Evolutionary conservation across 2,329 filamentous ascomycete species (phyloP), one percentile per base, ranked within the genome.

Genomic region (Graphilbum fragrans): DNA sequence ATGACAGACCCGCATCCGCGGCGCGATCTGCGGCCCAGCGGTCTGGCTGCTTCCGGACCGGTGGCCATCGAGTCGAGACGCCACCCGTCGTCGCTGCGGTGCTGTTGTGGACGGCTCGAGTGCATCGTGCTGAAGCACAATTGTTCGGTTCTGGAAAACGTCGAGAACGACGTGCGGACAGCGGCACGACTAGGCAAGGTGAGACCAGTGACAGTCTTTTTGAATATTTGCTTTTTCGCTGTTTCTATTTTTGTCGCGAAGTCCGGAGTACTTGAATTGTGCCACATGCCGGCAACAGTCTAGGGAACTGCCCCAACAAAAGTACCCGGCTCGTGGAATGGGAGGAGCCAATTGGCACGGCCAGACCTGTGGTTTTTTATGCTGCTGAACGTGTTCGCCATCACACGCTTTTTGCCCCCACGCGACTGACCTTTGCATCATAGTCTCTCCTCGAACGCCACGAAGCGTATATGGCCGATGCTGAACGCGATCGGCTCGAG

Each of bases 121-220:
- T 96, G 90, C 61, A 73, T 79, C 51, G 86, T 83, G 57, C 71
- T 95, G 47, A 77, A 76, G 59, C 81, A 88, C 63, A 95, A 90
- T 62, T 80, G 79, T 59, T 70, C 73, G 36, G 70, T 86, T 47
- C 70, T 96, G 37, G 80, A 86, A 52, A 81, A 76, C 46, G 72
- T 96, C 49, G 90, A 96, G 63, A 82, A 81, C 53, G 86, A 95
- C 64, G 83, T 95, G 41, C 79, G 80, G 53, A 86, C 77, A 40
- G 92, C 92, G 33, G 92, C 87, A 38, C 74, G 82, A 57, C 73
- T 95, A 53, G 92, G 92, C 50, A 85, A 95, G 83, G 90, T 95
- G 81, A 58, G 85, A 29, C 25, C 25, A 29, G 14, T 6, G 31
- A 6, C 16, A 10, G 17, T 6, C 31, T n/a, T n/a, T n/a, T 32